These are phyloP conservation scores for Podospora didyma DNA, from an alignment of 495 filamentous ascomycete species.

Conservation along the genomic window DNA sequence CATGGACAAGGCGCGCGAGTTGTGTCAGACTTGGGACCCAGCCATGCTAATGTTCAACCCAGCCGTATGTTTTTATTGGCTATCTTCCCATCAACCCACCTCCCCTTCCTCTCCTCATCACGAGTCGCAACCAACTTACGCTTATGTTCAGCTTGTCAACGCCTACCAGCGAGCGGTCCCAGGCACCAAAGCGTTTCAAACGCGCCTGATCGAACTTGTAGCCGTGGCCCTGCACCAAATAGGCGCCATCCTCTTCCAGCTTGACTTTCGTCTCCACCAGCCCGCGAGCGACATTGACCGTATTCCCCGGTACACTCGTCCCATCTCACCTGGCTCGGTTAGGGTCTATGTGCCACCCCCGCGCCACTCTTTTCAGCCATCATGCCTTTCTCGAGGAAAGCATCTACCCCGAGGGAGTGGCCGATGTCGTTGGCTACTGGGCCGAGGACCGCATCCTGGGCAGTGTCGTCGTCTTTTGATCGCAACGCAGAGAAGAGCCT, in stretches of 20 bases:
- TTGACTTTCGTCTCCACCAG: slow-evolving; percentile 8
- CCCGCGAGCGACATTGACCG: slow-evolving; percentile 10
- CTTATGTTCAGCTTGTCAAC: too few species aligned
- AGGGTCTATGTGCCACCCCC: slow-evolving; percentile 7
- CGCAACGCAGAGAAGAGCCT: slow-evolving; percentile 6
- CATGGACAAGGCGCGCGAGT: slow-evolving; percentile 11
- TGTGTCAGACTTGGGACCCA: slow-evolving; percentile 11
- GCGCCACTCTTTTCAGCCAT: slow-evolving; percentile 24
- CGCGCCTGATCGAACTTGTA: slow-evolving; percentile 25
- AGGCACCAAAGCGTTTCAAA: slow-evolving; percentile 17
- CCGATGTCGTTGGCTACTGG: slow-evolving; percentile 34
- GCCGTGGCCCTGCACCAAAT: slow-evolving; percentile 29
- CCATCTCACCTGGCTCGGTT: too few species aligned
- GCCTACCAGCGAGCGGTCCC: slow-evolving; percentile 16
- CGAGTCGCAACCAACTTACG: too few species aligned
- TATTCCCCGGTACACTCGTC: too few species aligned
- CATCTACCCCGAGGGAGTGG: slow-evolving; percentile 26
- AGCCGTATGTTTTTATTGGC: not conserved
- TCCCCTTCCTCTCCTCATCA: too few species aligned
- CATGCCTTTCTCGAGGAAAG: slow-evolving; percentile 16
- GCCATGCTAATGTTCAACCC: slow-evolving; percentile 13
- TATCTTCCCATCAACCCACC: not conserved
- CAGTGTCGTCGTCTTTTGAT: slow-evolving; percentile 33
- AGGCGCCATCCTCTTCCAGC: slow-evolving; percentile 19
- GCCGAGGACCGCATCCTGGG: slow-evolving; percentile 28